These are phyloP conservation scores for Hirsutella thompsonii DNA, from an alignment of 2,329 filamentous ascomycete genomes.

Conservation along the genomic window DNA sequence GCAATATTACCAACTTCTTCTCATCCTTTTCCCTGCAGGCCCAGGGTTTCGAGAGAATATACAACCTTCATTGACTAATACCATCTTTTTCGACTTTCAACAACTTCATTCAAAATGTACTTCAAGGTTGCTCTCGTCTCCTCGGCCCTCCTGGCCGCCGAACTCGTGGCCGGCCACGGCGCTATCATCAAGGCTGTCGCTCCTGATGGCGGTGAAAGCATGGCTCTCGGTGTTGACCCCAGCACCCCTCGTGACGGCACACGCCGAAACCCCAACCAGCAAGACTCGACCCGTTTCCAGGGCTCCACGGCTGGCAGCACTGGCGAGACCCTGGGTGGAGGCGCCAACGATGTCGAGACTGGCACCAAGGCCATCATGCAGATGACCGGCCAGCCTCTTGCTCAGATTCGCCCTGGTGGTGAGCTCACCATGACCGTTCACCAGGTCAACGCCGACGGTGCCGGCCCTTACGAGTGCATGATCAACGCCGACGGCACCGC, in stretches of 20 bases:
- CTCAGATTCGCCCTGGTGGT: conserved; percentile 46
- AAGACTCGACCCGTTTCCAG: conserved; percentile 49
- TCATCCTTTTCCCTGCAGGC: neutral
- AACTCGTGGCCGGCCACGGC: conserved; percentile 46
- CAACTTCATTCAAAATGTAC: conserved; percentile 12
- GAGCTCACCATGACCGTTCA: conserved; percentile 48
- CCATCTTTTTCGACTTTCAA: neutral
- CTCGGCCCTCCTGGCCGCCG: conserved; percentile 37
- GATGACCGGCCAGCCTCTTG: conserved; percentile 40
- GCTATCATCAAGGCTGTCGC: conserved; percentile 46
- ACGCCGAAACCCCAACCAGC: conserved; percentile 46
- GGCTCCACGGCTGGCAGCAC: conserved; percentile 36
- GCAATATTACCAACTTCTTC: neutral
- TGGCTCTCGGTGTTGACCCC: conserved; percentile 36
- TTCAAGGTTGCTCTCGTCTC: conserved; percentile 23
- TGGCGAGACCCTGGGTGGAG: conserved; percentile 44
- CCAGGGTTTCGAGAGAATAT: neutral
- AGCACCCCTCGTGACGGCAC: conserved; percentile 50
- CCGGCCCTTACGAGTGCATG: conserved; percentile 52
- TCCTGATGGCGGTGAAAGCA: conserved; percentile 42
- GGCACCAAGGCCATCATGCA: conserved; percentile 45
- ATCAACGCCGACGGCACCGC: conserved; percentile 49
- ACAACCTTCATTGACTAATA: neutral
- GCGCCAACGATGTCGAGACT: conserved; percentile 41
- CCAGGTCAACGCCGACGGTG: conserved; percentile 55